These are phyloP conservation scores for Cryptosporidium sp. DNA, from an alignment of 169 alveolate genomes.

Conservation along the genomic window DNA sequence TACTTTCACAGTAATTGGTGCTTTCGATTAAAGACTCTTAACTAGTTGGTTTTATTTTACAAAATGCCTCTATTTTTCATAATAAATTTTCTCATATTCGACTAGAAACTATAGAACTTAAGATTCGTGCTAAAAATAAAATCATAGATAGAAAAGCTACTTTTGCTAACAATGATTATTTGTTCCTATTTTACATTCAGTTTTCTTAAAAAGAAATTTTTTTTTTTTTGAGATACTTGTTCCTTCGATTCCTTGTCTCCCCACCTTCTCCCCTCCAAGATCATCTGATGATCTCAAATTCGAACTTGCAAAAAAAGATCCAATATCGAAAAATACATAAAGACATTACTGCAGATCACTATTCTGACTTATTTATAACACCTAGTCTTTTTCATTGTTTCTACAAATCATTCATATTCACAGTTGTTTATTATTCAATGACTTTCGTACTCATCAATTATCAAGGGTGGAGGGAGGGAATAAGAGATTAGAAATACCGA, in stretches of 20 bases:
- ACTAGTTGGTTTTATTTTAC: too few species aligned
- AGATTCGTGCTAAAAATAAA: too few species aligned
- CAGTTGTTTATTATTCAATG: neutral
- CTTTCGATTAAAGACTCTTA: too few species aligned
- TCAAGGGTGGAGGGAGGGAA: neutral
- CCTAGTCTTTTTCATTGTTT: neutral
- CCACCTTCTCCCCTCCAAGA: neutral
- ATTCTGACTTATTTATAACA: neutral
- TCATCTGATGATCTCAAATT: neutral
- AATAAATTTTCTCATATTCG: too few species aligned
- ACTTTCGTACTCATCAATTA: neutral
- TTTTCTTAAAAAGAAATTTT: too few species aligned
- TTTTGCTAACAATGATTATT: too few species aligned
- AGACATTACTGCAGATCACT: neutral
- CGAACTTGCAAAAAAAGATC: neutral
- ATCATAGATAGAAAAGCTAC: too few species aligned
- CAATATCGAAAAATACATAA: neutral
- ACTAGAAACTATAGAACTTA: too few species aligned
- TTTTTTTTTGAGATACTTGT: too few species aligned
- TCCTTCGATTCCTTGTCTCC: neutral
- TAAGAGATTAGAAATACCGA: neutral
- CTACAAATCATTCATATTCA: neutral
- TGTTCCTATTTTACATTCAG: too few species aligned
- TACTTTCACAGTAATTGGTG: too few species aligned
- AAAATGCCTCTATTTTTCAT: neutral